phyloP scores from a whole-genome alignment of 1,284 basidiomycete species.

The Boletus smithii region DNA sequence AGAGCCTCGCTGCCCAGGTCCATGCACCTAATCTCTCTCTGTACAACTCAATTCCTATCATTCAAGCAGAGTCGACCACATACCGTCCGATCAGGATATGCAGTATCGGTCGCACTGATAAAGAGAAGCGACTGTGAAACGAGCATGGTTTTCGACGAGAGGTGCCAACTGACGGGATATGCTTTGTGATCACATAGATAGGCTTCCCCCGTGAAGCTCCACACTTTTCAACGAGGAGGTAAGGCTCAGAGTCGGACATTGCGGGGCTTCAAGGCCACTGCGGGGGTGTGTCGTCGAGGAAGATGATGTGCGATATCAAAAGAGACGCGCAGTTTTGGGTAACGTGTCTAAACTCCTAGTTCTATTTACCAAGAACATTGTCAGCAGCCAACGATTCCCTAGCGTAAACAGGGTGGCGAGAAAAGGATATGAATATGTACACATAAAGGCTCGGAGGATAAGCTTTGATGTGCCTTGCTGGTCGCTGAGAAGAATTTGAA shows the following conservation, averaged over 20 bases:
- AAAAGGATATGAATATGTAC: constrained; percentile 33
- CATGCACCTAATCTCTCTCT: constrained; percentile 45
- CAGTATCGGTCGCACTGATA: constrained; percentile 29
- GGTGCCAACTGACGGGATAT: constrained; percentile 38
- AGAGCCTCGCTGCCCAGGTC: constrained; percentile 40
- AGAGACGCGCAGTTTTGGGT: constrained; percentile 22
- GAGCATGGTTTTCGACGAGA: constrained; percentile 2
- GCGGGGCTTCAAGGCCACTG: constrained; percentile 7
- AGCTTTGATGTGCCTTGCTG: constrained; percentile 25
- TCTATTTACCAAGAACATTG: constrained; percentile 31
- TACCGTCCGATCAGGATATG: constrained; percentile 35
- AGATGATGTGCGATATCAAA: constrained; percentile 28
- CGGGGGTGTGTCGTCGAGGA: constrained; percentile 10
- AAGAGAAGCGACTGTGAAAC: constrained; percentile 12
- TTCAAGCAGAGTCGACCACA: constrained; percentile 12
- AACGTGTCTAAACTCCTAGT: constrained; percentile 27
- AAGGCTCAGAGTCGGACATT: constrained; percentile 39
- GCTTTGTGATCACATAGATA: constrained; percentile 43
- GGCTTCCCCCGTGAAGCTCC: constrained; percentile 40
- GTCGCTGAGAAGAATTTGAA: constrained; percentile 20
- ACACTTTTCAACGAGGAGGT: constrained; percentile 41
- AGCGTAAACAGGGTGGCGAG: constrained; percentile 25
- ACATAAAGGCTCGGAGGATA: constrained; percentile 27
- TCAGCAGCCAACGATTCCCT: constrained; percentile 25
- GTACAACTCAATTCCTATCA: constrained; percentile 13